Percentiles rank a stretch among this genome's conserved stretches.
These are phyloP conservation scores for Rubia yunnanensis DNA, from an alignment of 257 asterid species.

Conservation along the genomic window DNA sequence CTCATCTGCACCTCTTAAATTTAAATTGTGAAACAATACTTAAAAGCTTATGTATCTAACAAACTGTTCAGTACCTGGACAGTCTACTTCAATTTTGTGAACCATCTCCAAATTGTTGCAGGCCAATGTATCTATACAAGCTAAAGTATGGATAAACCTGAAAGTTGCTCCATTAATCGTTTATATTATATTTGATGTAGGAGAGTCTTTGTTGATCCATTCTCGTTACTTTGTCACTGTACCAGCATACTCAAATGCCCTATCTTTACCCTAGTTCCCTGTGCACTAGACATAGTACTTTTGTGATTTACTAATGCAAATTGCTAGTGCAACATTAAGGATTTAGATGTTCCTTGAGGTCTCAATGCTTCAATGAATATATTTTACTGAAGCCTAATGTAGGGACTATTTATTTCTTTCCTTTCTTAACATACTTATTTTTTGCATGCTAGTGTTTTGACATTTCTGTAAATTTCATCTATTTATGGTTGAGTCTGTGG, in stretches of 20 bases:
- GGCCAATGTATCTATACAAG: not conserved
- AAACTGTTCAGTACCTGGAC: not conserved
- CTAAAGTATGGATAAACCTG: constrained; percentile 1
- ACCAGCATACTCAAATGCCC: not conserved
- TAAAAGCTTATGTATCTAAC: not conserved
- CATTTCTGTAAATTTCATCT: not conserved
- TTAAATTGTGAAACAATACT: not conserved
- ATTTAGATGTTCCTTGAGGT: not conserved
- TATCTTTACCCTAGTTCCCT: not conserved
- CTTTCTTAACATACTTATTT: not conserved
- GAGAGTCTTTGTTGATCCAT: not conserved
- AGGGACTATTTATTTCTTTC: not conserved
- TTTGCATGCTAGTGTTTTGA: not conserved
- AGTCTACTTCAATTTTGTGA: not conserved
- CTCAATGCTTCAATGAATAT: not conserved
- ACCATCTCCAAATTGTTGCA: not conserved
- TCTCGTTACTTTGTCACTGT: not conserved
- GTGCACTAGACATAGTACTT: not conserved
- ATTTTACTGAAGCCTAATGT: not conserved
- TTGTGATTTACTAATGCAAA: too few species aligned
- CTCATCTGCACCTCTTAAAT: not conserved
- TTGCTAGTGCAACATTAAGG: not conserved
- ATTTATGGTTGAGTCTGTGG: not conserved
- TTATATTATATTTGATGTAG: not conserved
- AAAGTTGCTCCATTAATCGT: not conserved